Base-by-base conservation (phyloP, 1,284 basidiomycete genomes). In the Porodaedalea pini region DNA sequence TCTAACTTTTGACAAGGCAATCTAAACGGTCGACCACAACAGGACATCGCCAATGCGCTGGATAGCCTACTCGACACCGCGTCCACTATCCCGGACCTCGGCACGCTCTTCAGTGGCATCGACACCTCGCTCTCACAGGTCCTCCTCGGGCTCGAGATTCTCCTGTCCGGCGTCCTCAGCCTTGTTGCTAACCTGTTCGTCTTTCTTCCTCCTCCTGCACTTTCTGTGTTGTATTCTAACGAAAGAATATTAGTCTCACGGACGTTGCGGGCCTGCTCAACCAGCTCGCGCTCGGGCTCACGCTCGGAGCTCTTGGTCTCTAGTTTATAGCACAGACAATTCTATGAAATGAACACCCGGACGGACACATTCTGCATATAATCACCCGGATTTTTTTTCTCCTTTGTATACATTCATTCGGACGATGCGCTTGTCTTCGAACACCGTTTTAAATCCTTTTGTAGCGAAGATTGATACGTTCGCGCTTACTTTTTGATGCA, bases 241-340 rank as follows among this genome's bases (percentile, higher is more conserved):
- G 2, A 25, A 13, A 36, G 10, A 23, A 17, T 32, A 6, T 51
- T 49, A 67, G 66, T 19, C 55, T 69, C 17, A 59, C 61, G 15
- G 61, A 67, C 52, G 65, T 69, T 31, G 67, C 66, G 31, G 60
- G 48, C 1, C 48, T 69, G 2, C 59, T 69, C 5, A 48, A 58
- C 34, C 54, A 53, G 31, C 63, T 69, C 19, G 63, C 65, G 11
- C 56, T 67, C 10, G 65, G 65, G 3, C 59, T 69, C 17, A 65
- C 66, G 8, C 64, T 69, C 34, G 65, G 60, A 13, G 50, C 66
- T 17, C 65, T 69, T 23, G 68, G 67, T 15, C 61, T 69, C 39
- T 67, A 27, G 2, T 41, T 8, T 8, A 21, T 41, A n/a, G n/a
- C n/a, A n/a, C n/a, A n/a, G n/a, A n/a, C n/a, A n/a, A n/a, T n/a